Percentiles rank a stretch among this genome's conserved stretches.
phyloP scores from a whole-genome alignment of 1,139 yeast genomes.

The Hemisphaericaspora xylofermentans region DNA sequence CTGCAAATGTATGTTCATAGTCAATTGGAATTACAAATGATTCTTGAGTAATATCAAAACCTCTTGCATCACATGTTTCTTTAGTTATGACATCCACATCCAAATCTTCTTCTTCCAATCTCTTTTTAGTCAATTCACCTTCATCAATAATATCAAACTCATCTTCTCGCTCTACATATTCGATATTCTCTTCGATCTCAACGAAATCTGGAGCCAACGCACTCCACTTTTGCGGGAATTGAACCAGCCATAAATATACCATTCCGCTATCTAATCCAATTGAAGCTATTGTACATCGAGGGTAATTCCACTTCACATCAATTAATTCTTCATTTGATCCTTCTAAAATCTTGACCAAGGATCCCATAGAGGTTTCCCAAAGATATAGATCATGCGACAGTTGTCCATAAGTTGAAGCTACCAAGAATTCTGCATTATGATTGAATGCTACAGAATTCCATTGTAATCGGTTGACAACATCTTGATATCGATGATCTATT shows the following conservation, averaged over 20 bases:
- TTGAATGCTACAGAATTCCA: conserved; percentile 85
- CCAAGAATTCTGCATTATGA: conserved; percentile 77
- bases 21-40: conserved; percentile 48
- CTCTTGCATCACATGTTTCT: conserved; percentile 68
- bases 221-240: conserved; percentile 92
- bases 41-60: conserved; percentile 45
- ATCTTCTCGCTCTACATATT: conserved; percentile 85
- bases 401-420: conserved; percentile 86
- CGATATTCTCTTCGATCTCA: conserved; percentile 89
- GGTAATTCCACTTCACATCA: conserved; percentile 83
- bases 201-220: conserved; percentile 96
- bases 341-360: conserved; percentile 82
- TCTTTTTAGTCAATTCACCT: conserved; percentile 55
- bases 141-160: conserved; percentile 85
- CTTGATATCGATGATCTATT: conserved; percentile 82
- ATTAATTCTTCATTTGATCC: conserved; percentile 88
- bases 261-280: conserved; percentile 86
- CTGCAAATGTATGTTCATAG: conserved; percentile 24
- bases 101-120: conserved; percentile 67
- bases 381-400: conserved; percentile 85
- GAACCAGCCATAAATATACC: conserved; percentile 79
- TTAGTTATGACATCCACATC: conserved; percentile 64
- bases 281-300: conserved; percentile 76
- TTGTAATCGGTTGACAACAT: conserved; percentile 82
- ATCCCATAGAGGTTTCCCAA: conserved; percentile 91